Percentiles rank a stretch among this genome's conserved stretches.
Conservation (phyloP, 78 protist species). For the Cavenderia fasciculata region DNA sequence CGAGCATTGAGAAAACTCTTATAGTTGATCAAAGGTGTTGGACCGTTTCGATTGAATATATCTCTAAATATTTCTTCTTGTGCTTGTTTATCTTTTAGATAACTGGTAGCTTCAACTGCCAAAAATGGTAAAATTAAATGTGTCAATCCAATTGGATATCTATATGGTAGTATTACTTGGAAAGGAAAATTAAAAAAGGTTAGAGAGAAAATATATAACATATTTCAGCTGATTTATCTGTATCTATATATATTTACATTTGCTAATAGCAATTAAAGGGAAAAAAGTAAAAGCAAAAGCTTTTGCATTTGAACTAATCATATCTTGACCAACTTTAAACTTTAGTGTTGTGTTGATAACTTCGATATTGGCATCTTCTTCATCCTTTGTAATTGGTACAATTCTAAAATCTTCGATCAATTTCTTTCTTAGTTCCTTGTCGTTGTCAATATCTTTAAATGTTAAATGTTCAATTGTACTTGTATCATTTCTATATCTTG, state of each 20-base stretch:
- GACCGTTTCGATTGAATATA: background rate
- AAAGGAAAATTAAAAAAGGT: no score
- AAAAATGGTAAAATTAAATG: slow-evolving; percentile 1
- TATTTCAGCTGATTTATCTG: no score
- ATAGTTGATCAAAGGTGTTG: background rate
- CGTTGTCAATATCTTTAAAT: slow-evolving; percentile 1
- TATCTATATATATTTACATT: no score
- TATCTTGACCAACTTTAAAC: background rate
- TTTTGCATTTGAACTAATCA: background rate
- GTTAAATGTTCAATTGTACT: background rate
- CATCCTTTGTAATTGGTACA: slow-evolving; percentile 32
- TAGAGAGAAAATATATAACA: no score
- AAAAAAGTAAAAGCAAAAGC: background rate
- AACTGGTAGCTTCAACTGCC: background rate
- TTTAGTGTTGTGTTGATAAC: slow-evolving; percentile 2
- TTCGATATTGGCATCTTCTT: slow-evolving; percentile 16
- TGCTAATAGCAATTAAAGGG: background rate
- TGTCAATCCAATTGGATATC: background rate
- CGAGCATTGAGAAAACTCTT: slow-evolving; percentile 20
- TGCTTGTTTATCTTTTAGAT: background rate
- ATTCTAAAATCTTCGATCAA: slow-evolving; percentile 2
- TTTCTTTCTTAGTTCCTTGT: background rate
- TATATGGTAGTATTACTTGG: background rate
- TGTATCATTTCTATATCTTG: background rate
- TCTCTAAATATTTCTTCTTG: background rate